These are phyloP conservation scores for Colletotrichum melonis DNA, from an alignment of 2,329 filamentous ascomycete species.

Conservation along the genomic window DNA sequence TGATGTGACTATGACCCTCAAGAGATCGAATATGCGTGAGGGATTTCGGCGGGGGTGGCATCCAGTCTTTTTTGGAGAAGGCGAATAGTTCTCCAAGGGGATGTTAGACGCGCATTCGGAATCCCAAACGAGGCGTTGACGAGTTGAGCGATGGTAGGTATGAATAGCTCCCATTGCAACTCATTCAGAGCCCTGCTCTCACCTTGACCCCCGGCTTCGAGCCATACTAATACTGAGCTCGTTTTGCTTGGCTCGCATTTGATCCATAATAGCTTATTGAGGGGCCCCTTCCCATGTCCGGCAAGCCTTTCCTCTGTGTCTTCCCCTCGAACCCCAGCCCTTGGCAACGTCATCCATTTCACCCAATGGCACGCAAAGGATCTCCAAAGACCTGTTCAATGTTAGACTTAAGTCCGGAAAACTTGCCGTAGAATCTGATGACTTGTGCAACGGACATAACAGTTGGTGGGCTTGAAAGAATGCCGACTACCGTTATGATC, in stretches of 20 bases:
- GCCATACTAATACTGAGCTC: not conserved
- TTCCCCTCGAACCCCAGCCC: not conserved
- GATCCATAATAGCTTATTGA: not conserved
- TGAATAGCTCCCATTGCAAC: not conserved
- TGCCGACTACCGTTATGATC: not conserved
- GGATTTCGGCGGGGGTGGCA: not conserved
- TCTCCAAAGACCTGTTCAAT: not conserved
- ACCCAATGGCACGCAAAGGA: not conserved
- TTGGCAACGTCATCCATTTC: not conserved
- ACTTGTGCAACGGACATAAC: not conserved
- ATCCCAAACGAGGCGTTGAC: not conserved
- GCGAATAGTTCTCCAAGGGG: not conserved
- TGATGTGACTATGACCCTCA: not conserved
- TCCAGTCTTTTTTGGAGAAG: not conserved
- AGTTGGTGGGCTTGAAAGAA: not conserved
- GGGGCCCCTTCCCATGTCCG: not conserved
- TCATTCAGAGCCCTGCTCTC: not conserved
- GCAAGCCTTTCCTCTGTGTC: not conserved
- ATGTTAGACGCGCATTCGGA: not conserved
- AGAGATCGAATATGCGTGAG: not conserved
- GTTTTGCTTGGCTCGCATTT: not conserved
- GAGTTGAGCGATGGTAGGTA: not conserved
- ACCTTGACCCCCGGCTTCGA: not conserved
- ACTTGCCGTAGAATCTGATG: not conserved
- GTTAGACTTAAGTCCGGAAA: not conserved